Evolutionary conservation across 1,284 basidiomycete species (phyloP), one percentile per base, ranked within the genome.

Genomic region (Ustilago loliicola): DNA sequence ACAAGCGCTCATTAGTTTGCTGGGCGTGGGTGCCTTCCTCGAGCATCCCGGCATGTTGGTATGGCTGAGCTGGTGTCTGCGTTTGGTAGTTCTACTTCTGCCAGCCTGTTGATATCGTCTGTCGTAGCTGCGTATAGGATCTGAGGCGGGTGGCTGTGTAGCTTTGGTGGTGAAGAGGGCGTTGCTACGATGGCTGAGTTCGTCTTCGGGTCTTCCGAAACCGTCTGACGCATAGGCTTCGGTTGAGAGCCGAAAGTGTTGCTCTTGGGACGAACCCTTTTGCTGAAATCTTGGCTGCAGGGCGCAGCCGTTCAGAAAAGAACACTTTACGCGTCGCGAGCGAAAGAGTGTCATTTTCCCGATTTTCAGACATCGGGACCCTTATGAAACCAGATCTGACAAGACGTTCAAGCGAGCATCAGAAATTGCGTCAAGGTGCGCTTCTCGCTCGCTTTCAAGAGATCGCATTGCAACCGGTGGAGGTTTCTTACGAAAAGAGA

Each of bases 321-420:
- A 47, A 50, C 55, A 66, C 48, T 72, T 59, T 59, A 72, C 69
- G 63, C 69, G 69, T 58, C 69, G 66, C 66, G 66, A 59, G 25
- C 25, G 6, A 21, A 5, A 0, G 42, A 56, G 69, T 61, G 53
- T 59, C 67, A 61, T 61, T 63, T 56, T 42, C 53, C 55, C 58
- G 59, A 61, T 66, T 36, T 17, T 21, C 19, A 15, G 5, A 36
- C 25, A 29, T 40, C 23, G 23, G 21, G n/a, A 25, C 2, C 17
- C 25, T 5, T 30, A 25, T 51, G 34, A 11, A 8, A 34, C 25
- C 36, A 9, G 55, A n/a, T 23, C 38, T 40, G 6, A 7, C n/a
- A n/a, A 7, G 11, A 21, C 7, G 42, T 7, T 7, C 30, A 34
- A 38, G 47, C 47, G 47, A 50, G 57, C 27, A 30, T 55, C 19